phyloP scores from a whole-genome alignment of 441 rosid species.

The Hura crepitans region DNA sequence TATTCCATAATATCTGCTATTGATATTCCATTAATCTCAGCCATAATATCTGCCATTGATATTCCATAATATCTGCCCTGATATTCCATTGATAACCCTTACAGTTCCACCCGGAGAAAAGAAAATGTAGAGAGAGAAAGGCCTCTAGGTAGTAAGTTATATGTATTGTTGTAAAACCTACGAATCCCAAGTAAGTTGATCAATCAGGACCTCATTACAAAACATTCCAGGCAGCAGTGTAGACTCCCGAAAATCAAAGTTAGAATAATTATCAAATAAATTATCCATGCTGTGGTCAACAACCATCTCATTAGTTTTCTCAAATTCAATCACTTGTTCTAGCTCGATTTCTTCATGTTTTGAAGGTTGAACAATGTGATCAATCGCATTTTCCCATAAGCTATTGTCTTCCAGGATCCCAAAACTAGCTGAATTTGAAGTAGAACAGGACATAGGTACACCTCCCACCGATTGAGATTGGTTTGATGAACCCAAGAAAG shows the following conservation, averaged over 20 bases:
- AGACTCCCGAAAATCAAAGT: slow-evolving; percentile 34
- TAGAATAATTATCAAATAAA: slow-evolving; percentile 24
- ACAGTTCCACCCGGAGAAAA: no score
- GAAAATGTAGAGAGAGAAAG: not conserved
- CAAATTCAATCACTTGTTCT: not conserved
- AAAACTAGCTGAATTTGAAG: slow-evolving; percentile 14
- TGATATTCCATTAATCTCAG: no score
- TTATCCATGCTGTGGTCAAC: slow-evolving; percentile 14
- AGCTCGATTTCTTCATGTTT: not conserved
- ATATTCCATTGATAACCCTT: no score
- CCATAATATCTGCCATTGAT: no score
- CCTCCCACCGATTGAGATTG: slow-evolving; percentile 8
- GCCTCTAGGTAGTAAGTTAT: not conserved
- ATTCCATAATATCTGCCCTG: no score
- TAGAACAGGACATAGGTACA: slow-evolving; percentile 12
- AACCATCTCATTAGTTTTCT: slow-evolving; percentile 11
- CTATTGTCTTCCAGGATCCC: slow-evolving; percentile 22
- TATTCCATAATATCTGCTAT: no score
- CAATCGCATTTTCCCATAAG: slow-evolving; percentile 18
- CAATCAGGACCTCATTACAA: slow-evolving; percentile 27
- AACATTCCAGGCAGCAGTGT: slow-evolving; percentile 30
- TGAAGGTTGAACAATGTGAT: slow-evolving; percentile 7
- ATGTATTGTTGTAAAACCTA: not conserved
- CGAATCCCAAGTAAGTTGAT: slow-evolving; percentile 38
- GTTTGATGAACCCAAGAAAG: slow-evolving; percentile 3